A percentile compares a stretch with the other conserved stretches of the same genome.
Conservation (phyloP, 805 yeast species). For the Kurtzmaniella fragi region DNA sequence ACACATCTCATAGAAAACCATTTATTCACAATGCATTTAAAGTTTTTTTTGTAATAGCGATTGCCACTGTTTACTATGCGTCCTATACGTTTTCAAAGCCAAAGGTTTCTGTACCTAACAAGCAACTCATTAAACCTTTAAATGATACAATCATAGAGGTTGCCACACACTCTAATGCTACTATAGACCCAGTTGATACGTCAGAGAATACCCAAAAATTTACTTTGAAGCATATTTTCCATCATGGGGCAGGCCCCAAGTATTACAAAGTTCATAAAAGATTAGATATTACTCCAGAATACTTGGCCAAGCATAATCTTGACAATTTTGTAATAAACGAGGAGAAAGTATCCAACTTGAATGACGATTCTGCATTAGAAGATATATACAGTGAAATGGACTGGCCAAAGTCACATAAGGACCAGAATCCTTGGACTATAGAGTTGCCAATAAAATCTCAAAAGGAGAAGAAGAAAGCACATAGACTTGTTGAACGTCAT, state of each 20-base stretch:
- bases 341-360: background rate
- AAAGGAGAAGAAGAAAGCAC: conserved; percentile 12
- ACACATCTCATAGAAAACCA: too few species aligned
- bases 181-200: too few species aligned
- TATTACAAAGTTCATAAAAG: conserved; percentile 40
- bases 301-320: conserved; percentile 15
- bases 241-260: conserved; percentile 49
- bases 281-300: conserved; percentile 45
- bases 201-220: too few species aligned
- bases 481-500: conserved; percentile 32
- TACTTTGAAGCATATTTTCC: conserved; percentile 51
- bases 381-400: conserved; percentile 19
- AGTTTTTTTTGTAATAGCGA: too few species aligned
- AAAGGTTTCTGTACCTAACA: too few species aligned
- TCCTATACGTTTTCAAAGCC: too few species aligned
- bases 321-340: background rate
- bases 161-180: too few species aligned
- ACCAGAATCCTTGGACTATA: conserved; percentile 37
- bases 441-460: conserved; percentile 23
- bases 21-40: too few species aligned
- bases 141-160: background rate
- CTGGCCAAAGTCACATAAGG: conserved; percentile 29
- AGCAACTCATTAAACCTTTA: background rate
- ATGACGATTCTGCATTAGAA: conserved; percentile 11
- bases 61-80: too few species aligned